Conservation (phyloP, 75 land plant species). For the Larix kaempferi region DNA sequence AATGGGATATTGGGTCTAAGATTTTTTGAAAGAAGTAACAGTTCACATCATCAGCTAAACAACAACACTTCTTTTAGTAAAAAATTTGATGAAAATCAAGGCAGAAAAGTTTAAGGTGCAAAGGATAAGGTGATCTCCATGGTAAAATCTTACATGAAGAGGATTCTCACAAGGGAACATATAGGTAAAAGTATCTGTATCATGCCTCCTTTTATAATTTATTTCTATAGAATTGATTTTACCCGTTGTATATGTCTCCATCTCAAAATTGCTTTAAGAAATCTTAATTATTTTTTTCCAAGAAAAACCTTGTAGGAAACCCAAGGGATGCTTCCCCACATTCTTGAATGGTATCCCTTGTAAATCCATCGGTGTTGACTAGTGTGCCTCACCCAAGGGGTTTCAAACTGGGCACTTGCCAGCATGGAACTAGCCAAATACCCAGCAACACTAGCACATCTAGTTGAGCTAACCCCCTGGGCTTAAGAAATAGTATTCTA, state of each 20-base stretch:
- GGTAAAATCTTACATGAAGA: conserved; percentile 18
- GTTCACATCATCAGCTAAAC: not conserved
- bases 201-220: not conserved
- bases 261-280: not conserved
- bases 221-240: not conserved
- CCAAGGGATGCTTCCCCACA: not conserved
- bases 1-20: not conserved
- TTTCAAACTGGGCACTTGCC: too few relatives aligned
- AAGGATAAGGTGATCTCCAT: conserved; percentile 20
- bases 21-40: conserved; percentile 1
- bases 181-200: conserved; percentile 7
- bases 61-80: not conserved
- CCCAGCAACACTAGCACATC: too few relatives aligned
- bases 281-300: not conserved
- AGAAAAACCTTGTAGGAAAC: not conserved
- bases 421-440: too few relatives aligned
- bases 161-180: not conserved
- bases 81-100: not conserved
- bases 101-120: conserved; percentile 6
- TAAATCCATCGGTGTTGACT: too few relatives aligned
- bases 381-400: too few relatives aligned
- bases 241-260: not conserved
- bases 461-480: too few relatives aligned
- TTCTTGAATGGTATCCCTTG: not conserved
- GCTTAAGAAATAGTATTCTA: too few relatives aligned